A percentile compares a stretch with the other conserved stretches of the same genome.
These are phyloP conservation scores for Lactarius vividus DNA, from an alignment of 768 basidiomycete genomes.

Conservation along the genomic window DNA sequence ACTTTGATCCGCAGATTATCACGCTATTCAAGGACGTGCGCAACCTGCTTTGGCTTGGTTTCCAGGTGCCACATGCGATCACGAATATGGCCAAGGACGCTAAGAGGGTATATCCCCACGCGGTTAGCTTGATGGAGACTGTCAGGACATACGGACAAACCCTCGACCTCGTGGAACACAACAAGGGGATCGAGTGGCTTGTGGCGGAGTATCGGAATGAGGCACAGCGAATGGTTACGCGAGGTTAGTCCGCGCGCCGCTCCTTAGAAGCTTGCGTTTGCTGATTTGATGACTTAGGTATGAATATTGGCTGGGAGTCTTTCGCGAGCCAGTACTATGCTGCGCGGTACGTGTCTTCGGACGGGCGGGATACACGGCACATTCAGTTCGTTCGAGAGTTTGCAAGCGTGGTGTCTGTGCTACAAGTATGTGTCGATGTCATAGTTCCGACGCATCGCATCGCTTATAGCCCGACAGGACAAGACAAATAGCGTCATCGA, in stretches of 20 bases:
- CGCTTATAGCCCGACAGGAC: slow-evolving; percentile 49
- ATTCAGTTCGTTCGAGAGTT: slow-evolving; percentile 95
- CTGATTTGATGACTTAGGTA: slow-evolving; percentile 50
- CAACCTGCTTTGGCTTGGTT: slow-evolving; percentile 93
- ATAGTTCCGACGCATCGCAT: background rate
- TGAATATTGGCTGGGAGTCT: slow-evolving; percentile 95
- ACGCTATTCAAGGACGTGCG: slow-evolving; percentile 98
- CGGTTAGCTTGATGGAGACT: slow-evolving; percentile 97
- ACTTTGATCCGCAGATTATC: slow-evolving; percentile 98
- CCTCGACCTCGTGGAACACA: slow-evolving; percentile 83
- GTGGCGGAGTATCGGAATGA: slow-evolving; percentile 94
- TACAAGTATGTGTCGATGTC: slow-evolving; percentile 56
- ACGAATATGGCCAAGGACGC: slow-evolving; percentile 98
- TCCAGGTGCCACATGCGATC: slow-evolving; percentile 91
- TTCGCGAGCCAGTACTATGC: slow-evolving; percentile 94
- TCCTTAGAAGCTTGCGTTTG: background rate
- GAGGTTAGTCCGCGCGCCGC: slow-evolving; percentile 53
- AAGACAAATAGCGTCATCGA: slow-evolving; percentile 95
- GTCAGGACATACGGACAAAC: slow-evolving; percentile 98
- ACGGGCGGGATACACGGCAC: slow-evolving; percentile 82
- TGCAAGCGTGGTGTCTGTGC: slow-evolving; percentile 84
- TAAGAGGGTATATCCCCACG: slow-evolving; percentile 96
- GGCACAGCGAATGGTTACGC: slow-evolving; percentile 87
- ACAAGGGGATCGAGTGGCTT: slow-evolving; percentile 90
- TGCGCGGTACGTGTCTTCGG: slow-evolving; percentile 70